A percentile compares a stretch with the other conserved stretches of the same genome.
phyloP scores from a whole-genome alignment of 148 eudicot genomes.

The Rhododendron henanense region DNA sequence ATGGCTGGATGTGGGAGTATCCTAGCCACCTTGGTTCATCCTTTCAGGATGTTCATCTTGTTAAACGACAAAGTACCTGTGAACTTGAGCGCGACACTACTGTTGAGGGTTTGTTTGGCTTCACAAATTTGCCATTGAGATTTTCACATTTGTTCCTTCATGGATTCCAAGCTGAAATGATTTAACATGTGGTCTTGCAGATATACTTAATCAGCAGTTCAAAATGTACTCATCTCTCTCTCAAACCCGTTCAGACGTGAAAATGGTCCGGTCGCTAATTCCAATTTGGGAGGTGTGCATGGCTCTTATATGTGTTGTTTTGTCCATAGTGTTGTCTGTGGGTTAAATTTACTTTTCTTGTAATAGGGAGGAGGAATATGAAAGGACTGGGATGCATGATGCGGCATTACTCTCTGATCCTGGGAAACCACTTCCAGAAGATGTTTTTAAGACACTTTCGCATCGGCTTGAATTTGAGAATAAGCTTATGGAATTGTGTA shows the following conservation, averaged over 20 bases:
- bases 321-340: neutral
- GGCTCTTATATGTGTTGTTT: neutral
- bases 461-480: slow-evolving; percentile 46
- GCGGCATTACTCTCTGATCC: slow-evolving; percentile 41
- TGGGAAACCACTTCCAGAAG: slow-evolving; percentile 61
- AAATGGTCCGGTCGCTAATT: slow-evolving; percentile 90
- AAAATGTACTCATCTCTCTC: slow-evolving; percentile 74
- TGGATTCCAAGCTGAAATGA: neutral
- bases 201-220: slow-evolving; percentile 72
- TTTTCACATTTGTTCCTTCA: neutral
- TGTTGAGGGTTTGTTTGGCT: slow-evolving; percentile 56
- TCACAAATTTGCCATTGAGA: neutral
- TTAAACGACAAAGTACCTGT: slow-evolving; percentile 71
- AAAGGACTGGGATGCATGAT: slow-evolving; percentile 63
- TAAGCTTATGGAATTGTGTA: slow-evolving; percentile 42
- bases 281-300: slow-evolving; percentile 94
- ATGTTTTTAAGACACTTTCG: slow-evolving; percentile 59
- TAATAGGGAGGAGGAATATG: slow-evolving; percentile 49
- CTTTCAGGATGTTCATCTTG: slow-evolving; percentile 19
- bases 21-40: slow-evolving; percentile 42
- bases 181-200: slow-evolving; percentile 34
- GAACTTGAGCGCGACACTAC: slow-evolving; percentile 86
- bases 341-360: slow-evolving; percentile 13
- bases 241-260: slow-evolving; percentile 69
- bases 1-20: slow-evolving; percentile 71